Percentiles rank a stretch among this genome's conserved stretches.
Evolutionary conservation across 2,329 filamentous ascomycete species (phyloP).

Genomic region (Monilinia polystroma): DNA sequence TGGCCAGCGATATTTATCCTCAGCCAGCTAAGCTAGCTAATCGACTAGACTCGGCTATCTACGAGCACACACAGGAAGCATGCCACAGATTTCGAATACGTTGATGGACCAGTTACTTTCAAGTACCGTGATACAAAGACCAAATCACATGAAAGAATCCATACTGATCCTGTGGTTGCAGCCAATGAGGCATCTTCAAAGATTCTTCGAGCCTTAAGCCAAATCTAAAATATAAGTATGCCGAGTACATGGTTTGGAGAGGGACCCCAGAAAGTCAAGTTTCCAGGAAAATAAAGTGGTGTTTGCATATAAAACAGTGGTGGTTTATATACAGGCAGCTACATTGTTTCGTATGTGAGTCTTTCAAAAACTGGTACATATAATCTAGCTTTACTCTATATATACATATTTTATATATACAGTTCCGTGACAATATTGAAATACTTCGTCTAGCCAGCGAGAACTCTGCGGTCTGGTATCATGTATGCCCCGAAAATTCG

Average conservation of each 20-base stretch:
- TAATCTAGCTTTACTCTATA: background rate
- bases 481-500: background rate
- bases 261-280: background rate
- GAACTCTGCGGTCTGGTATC: slow-evolving; percentile 17
- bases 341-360: background rate
- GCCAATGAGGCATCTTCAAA: background rate
- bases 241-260: slow-evolving; percentile 10
- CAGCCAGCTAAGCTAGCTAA: background rate
- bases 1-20: slow-evolving; percentile 19
- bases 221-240: background rate
- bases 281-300: background rate
- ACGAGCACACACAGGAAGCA: slow-evolving; percentile 2
- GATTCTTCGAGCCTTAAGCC: background rate
- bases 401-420: background rate
- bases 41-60: background rate
- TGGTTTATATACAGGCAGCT: background rate
- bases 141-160: background rate
- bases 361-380: no score
- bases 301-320: background rate
- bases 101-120: no score
- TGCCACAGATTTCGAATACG: background rate
- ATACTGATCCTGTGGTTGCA: slow-evolving; percentile 7
- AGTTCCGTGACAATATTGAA: slow-evolving; percentile 11
- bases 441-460: background rate
- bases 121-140: background rate